Base-by-base conservation (phyloP, 805 yeast genomes). In the Candida fluviatilis region DNA sequence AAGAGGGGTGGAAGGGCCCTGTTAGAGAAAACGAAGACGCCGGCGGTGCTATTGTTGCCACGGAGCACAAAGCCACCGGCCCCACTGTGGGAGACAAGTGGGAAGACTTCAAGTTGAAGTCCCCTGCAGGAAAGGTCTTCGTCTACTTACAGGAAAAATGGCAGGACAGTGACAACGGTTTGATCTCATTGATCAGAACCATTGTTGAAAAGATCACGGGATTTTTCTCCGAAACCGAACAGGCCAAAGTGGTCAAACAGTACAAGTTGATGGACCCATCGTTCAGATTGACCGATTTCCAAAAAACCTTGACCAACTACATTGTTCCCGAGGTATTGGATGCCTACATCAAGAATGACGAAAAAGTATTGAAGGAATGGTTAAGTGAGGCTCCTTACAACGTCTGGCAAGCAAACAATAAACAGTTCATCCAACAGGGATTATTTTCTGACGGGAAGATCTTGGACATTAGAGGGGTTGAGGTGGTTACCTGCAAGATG, bases 381-480 rank as follows among this genome's bases (percentile, higher is more conserved):
- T 78, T 93, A 42, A 82, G 95, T 35, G 99, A 93, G 66, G 98
- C 98, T 19, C 97, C 99, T 31, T 91, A 67, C 69, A 91, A 91
- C 59, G 95, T 93, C 42, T 88, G 95, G 78, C 78, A 84, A 49
- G 95, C 96, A 24, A 87, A 85, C 60, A 89, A 91, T 60, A 93
- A 93, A 64, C 95, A 86, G 57, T 80, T 88, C 60, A 77, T 84
- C 57, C 95, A 90, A 53, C 95, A 90, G 62, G 95, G 95, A 5
- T 69, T 91, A 38, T 86, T 85, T 55, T 81, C 96, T 11, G 99
- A 93, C 52, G 91, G 96, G 32, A 79, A 80, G 48, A 87, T 93
- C 46, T 73, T 93, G 54, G 99, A 93, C 59, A 86, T 93, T 51
- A 80, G 99, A 67, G 95, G 95, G 37, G 95, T 90, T 31, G 98